Evolutionary conservation across 176 grass and related monocot genomes (phyloP), one percentile per base, ranked within the genome.

Genomic region (Raddia distichophylla): DNA sequence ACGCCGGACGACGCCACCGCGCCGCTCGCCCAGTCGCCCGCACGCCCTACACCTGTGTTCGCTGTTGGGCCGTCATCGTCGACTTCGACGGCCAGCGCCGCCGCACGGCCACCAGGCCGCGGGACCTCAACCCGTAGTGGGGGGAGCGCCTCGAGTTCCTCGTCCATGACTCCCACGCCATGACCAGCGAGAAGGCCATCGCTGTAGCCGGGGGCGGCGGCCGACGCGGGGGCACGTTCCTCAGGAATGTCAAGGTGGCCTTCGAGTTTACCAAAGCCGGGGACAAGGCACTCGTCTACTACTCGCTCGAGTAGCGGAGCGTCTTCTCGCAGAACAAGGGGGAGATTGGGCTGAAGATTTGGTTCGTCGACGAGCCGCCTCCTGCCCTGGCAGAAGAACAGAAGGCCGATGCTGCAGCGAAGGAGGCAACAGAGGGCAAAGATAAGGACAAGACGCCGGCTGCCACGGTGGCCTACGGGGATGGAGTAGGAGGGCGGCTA

Each of bases 301-400:
- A 99, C 73, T 89, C 96, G 34, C 82, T 99, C 69, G 96, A 99
- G 89, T 95, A 95, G 89, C 83, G 96, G 80, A 93, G 93, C 74
- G 96, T 99, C 0, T 99, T 99, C 53, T 99, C 96, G 3, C 96
- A 99, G 83, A 91, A 95, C 66, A 99, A 95, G 83, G 96, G 96
- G 3, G 96, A 99, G 86, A 93, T 95, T 57, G 96, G 93, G 3
- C 81, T 99, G 42, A 91, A 91, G 80, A 73, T 99, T 67, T 95
- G 86, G 84, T 93, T 93, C 78, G 86, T 95, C 33, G 96, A 99
- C 49, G 93, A 91, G 42, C 71, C 75, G 3, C 83, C 90, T n/a
- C 10, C 73, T 2, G 8, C 89, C 0, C 47, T 85, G 8, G 61
- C 75, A 0, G 71, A 50, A 3, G 84, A 82, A 0, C 48, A 47